A percentile compares a stretch with the other conserved stretches of the same genome.
Evolutionary conservation across 2,329 filamentous ascomycete genomes (phyloP).

Genomic region (Cladosporium sp.): DNA sequence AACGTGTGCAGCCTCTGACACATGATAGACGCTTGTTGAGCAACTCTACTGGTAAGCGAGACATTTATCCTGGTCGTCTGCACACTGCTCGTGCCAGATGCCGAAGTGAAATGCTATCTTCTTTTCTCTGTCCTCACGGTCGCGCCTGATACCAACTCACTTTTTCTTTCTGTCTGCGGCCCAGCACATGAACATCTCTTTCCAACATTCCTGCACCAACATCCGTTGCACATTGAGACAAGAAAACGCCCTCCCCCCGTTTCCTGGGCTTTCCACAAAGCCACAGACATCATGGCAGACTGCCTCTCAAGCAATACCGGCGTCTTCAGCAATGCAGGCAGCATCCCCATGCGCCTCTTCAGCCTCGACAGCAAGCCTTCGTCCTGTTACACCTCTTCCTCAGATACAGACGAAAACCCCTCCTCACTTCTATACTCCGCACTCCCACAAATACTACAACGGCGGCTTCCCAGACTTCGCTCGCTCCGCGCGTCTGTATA

Average conservation of each 20-base stretch:
- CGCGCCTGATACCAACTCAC: too few relatives aligned
- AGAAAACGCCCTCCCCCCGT: too few relatives aligned
- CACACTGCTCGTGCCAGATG: neutral
- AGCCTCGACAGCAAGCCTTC: neutral
- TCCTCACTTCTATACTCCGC: constrained; percentile 9
- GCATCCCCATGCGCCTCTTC: neutral
- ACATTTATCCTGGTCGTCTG: neutral
- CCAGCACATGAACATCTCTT: too few relatives aligned
- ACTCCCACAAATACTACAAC: constrained; percentile 3
- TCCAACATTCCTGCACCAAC: too few relatives aligned
- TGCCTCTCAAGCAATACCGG: neutral
- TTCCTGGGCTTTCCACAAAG: neutral
- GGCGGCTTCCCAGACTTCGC: neutral
- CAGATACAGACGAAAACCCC: neutral
- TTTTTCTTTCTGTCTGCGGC: too few relatives aligned
- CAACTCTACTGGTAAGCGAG: constrained; percentile 5
- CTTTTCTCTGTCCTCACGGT: too few relatives aligned
- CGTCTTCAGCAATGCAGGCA: neutral
- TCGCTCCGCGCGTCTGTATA: constrained; percentile 9
- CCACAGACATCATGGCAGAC: neutral
- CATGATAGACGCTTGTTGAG: constrained; percentile 9
- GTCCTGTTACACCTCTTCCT: neutral
- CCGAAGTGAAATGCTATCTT: too few relatives aligned
- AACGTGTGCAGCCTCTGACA: constrained; percentile 7
- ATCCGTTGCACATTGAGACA: too few relatives aligned